phyloP scores from a whole-genome alignment of 2,329 filamentous ascomycete genomes.

The Neurospora sp. region DNA sequence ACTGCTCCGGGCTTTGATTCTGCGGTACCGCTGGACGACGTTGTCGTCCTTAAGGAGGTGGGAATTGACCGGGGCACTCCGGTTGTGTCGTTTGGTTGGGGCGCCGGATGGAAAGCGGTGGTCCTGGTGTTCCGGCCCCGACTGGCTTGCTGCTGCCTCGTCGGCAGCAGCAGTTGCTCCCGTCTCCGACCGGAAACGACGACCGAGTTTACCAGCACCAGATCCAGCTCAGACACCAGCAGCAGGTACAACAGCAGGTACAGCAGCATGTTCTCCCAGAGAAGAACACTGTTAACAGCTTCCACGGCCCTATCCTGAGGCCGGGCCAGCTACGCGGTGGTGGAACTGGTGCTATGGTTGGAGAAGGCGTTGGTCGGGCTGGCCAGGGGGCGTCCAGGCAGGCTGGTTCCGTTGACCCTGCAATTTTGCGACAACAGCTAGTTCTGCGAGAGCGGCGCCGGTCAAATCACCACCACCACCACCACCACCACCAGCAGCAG shows the following conservation, averaged over 20 bases:
- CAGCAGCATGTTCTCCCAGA: too few relatives aligned
- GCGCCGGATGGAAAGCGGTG: not conserved
- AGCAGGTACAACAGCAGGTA: too few relatives aligned
- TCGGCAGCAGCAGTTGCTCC: too few relatives aligned
- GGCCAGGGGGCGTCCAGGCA: too few relatives aligned
- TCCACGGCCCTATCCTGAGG: too few relatives aligned
- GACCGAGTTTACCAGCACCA: too few relatives aligned
- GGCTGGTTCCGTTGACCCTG: not conserved
- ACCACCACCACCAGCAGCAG: too few relatives aligned
- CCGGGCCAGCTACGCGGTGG: not conserved
- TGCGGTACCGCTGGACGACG: not conserved
- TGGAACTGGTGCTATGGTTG: not conserved
- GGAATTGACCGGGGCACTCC: not conserved
- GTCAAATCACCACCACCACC: too few relatives aligned
- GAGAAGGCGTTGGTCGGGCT: not conserved
- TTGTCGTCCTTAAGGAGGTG: not conserved
- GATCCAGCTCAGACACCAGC: too few relatives aligned
- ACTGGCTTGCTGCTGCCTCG: not conserved
- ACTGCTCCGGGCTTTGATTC: not conserved
- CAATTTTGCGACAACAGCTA: not conserved
- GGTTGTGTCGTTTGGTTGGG: not conserved
- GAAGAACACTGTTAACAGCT: too few relatives aligned
- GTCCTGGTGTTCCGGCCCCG: not conserved
- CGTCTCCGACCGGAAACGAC: too few relatives aligned
- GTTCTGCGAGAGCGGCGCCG: too few relatives aligned